A percentile compares a stretch with the other conserved stretches of the same genome.
phyloP scores from a whole-genome alignment of 805 yeast species.

The Wickerhamiella sorbophila region DNA sequence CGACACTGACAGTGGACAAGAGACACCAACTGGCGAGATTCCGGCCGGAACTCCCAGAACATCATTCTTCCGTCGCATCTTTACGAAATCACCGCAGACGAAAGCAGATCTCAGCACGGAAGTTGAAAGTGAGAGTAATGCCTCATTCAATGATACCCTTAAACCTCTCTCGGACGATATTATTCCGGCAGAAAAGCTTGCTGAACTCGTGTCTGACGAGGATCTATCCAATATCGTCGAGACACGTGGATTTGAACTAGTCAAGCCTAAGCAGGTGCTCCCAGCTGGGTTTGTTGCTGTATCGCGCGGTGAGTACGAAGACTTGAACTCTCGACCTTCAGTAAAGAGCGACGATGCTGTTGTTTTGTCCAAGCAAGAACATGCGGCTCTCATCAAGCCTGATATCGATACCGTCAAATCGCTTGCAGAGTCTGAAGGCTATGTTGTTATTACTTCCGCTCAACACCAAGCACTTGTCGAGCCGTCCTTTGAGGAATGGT shows the following conservation, averaged over 20 bases:
- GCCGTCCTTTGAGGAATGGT: slow-evolving; percentile 6
- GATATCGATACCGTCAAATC: slow-evolving; percentile 22
- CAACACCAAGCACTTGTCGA: slow-evolving; percentile 17
- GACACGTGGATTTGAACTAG: background rate
- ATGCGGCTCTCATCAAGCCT: slow-evolving; percentile 19
- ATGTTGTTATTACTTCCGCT: slow-evolving; percentile 14
- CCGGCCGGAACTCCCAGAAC: slow-evolving; percentile 11
- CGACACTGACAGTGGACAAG: slow-evolving; percentile 3
- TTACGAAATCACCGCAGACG: background rate
- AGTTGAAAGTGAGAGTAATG: slow-evolving; percentile 5
- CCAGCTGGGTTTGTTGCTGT: slow-evolving; percentile 8
- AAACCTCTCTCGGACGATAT: slow-evolving; percentile 18
- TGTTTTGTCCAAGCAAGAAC: slow-evolving; percentile 6
- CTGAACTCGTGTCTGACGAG: slow-evolving; percentile 2
- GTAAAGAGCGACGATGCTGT: slow-evolving; percentile 4
- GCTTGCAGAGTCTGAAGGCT: slow-evolving; percentile 15
- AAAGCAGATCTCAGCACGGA: background rate
- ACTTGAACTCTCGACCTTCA: slow-evolving; percentile 1
- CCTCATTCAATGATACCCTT: background rate
- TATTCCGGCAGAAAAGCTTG: slow-evolving; percentile 17
- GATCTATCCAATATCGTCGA: background rate
- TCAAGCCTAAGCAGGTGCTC: slow-evolving; percentile 1
- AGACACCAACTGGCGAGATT: slow-evolving; percentile 3
- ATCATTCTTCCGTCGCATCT: slow-evolving; percentile 2
- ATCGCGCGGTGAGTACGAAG: background rate